Conservation (phyloP, 345 rosid species). For the Rhizophora mangle region DNA sequence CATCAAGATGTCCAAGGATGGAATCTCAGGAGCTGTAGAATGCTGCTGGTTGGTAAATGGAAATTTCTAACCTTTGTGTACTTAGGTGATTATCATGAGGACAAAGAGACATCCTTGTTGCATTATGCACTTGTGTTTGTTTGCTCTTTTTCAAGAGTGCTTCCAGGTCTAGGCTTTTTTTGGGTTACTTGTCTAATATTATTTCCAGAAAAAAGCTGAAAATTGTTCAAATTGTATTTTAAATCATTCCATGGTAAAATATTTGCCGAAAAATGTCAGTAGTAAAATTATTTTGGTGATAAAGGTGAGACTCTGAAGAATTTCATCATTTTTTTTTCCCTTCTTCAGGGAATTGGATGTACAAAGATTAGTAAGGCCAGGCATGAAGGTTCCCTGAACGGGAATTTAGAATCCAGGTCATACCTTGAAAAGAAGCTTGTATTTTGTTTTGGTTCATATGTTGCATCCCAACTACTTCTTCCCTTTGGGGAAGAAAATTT, state of each 20-base stretch:
- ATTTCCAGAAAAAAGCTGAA: constrained; percentile 5
- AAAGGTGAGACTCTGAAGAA: constrained; percentile 6
- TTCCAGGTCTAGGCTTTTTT: neutral
- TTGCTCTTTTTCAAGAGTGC: neutral
- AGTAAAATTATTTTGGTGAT: constrained; percentile 10
- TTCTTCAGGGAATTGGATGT: constrained; percentile 79
- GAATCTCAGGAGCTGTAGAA: neutral
- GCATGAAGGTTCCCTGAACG: constrained; percentile 62
- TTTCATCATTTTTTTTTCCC: neutral
- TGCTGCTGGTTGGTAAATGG: neutral
- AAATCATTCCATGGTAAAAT: neutral
- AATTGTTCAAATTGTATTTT: neutral
- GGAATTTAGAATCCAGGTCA: constrained; percentile 77
- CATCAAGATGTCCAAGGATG: neutral
- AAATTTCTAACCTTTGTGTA: neutral
- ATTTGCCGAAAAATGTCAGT: neutral
- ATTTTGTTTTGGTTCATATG: constrained; percentile 85
- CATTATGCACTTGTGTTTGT: neutral
- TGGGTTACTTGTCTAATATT: neutral
- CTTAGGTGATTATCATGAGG: neutral
- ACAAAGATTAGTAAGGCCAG: constrained; percentile 75
- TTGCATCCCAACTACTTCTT: constrained; percentile 84
- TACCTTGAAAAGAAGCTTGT: constrained; percentile 95
- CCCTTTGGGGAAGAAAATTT: constrained; percentile 80
- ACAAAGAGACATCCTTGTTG: neutral